A percentile compares a stretch with the other conserved stretches of the same genome.
phyloP scores from a whole-genome alignment of 2,329 filamentous ascomycete genomes.

The Ceratocystis albifundus region DNA sequence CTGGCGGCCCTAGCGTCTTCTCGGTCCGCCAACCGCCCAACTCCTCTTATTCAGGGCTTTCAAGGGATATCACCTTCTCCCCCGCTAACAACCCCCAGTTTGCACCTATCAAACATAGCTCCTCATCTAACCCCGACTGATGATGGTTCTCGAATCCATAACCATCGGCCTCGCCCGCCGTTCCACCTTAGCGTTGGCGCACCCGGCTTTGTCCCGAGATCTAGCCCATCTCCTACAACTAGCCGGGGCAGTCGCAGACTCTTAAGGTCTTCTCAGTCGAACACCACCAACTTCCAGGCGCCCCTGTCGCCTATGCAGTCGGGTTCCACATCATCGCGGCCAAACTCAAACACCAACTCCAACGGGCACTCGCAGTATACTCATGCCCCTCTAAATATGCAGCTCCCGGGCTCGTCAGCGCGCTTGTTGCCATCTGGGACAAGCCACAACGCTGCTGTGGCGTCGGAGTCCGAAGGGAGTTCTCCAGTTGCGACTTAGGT shows the following conservation, averaged over 20 bases:
- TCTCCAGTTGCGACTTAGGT: background rate
- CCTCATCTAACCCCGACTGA: background rate
- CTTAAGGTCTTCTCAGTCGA: background rate
- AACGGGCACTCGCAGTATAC: slow-evolving; percentile 9
- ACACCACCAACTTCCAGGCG: background rate
- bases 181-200: slow-evolving; percentile 13
- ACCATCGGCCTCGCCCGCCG: background rate
- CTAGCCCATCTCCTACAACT: background rate
- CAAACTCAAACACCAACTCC: background rate
- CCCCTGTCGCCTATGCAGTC: background rate
- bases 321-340: background rate
- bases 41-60: slow-evolving; percentile 6
- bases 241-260: background rate
- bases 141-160: background rate
- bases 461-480: background rate
- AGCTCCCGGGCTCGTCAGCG: slow-evolving; percentile 2
- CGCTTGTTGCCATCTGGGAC: background rate
- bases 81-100: background rate
- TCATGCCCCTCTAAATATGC: slow-evolving; percentile 6
- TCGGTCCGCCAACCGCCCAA: background rate
- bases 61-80: slow-evolving; percentile 1
- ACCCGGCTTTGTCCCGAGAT: background rate
- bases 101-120: background rate
- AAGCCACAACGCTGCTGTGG: background rate
- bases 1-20: background rate